These are phyloP conservation scores for Bacidia gigantensis DNA, from an alignment of 495 filamentous ascomycete species.

Conservation along the genomic window DNA sequence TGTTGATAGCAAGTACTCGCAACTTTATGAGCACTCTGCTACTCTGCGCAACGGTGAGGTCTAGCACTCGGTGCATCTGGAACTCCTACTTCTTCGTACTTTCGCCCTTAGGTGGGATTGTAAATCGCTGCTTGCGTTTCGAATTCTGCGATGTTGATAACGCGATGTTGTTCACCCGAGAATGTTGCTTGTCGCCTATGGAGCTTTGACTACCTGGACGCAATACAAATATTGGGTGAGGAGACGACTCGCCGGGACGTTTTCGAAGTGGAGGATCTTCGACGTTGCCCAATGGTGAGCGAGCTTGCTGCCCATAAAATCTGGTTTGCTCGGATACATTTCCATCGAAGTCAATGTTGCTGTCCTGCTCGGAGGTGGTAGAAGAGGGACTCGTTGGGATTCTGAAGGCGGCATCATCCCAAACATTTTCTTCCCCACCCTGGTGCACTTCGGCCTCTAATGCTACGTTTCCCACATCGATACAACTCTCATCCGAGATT, in stretches of 20 bases:
- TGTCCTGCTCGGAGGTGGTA: conserved; percentile 1
- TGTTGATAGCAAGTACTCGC: no score
- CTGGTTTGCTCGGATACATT: background rate
- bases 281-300: background rate
- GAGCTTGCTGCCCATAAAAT: background rate
- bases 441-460: no score
- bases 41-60: no score
- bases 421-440: background rate
- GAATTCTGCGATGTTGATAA: no score
- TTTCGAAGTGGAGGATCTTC: background rate
- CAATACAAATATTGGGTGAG: conserved; percentile 3
- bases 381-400: background rate
- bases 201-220: background rate
- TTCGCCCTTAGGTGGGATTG: no score
- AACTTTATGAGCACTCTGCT: no score
- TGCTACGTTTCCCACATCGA: no score
- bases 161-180: no score
- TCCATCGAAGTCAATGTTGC: conserved; percentile 3
- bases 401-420: background rate
- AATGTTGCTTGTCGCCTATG: background rate
- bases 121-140: no score
- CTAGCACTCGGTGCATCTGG: no score
- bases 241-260: background rate
- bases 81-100: no score
- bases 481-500: no score